Conservation (phyloP, 2,329 filamentous ascomycete species). For the Byssoonygena ceratinophila region DNA sequence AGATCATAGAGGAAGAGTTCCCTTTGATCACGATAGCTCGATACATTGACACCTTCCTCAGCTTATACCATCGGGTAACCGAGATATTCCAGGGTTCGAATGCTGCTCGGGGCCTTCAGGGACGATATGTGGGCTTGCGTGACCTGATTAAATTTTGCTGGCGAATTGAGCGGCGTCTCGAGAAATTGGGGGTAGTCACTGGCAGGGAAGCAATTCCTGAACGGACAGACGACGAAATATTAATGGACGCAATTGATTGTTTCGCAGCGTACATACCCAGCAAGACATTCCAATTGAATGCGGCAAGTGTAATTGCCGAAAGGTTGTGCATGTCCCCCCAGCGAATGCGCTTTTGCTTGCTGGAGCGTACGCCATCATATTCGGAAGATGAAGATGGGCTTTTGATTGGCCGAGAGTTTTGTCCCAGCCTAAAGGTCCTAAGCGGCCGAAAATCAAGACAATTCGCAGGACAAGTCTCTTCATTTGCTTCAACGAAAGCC, state of each 20-base stretch:
- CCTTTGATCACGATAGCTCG: constrained; percentile 50
- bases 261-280: constrained; percentile 74
- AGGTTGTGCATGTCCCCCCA: constrained; percentile 79
- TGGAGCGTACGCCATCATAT: constrained; percentile 59
- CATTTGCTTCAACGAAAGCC: constrained; percentile 81
- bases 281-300: constrained; percentile 46
- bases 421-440: constrained; percentile 48
- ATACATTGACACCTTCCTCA: constrained; percentile 47
- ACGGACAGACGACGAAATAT: constrained; percentile 66
- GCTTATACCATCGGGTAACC: constrained; percentile 41
- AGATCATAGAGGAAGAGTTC: constrained; percentile 61
- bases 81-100: constrained; percentile 32
- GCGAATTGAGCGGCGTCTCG: constrained; percentile 58
- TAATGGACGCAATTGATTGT: constrained; percentile 85
- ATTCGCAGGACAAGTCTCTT: constrained; percentile 30
- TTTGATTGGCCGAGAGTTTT: constrained; percentile 54
- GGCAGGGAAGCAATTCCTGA: constrained; percentile 63
- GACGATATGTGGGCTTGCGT: constrained; percentile 54
- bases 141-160: constrained; percentile 90
- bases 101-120: constrained; percentile 31
- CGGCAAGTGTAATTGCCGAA: constrained; percentile 59
- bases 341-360: constrained; percentile 65
- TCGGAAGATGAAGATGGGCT: constrained; percentile 51
- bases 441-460: constrained; percentile 37
- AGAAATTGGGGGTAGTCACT: constrained; percentile 48